Conservation (phyloP, 2,329 filamentous ascomycete species). For the Xylaria sp. region DNA sequence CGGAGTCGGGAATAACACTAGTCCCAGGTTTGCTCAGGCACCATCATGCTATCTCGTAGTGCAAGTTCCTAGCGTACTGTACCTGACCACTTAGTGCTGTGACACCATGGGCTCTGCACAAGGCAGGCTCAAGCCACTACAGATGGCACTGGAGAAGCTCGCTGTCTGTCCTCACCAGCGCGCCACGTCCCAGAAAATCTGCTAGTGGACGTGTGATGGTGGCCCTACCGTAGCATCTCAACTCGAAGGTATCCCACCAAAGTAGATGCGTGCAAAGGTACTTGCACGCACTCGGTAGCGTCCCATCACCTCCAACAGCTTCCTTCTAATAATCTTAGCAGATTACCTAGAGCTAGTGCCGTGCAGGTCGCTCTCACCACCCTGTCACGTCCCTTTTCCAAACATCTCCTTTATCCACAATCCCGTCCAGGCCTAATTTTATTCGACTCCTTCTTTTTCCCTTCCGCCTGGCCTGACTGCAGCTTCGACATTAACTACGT, state of each 20-base stretch:
- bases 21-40: slow-evolving; percentile 15
- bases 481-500: slow-evolving; percentile 28
- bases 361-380: slow-evolving; percentile 22
- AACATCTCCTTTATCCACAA: slow-evolving; percentile 34
- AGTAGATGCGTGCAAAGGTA: no score
- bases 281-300: not conserved
- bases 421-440: slow-evolving; percentile 32
- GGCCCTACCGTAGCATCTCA: no score
- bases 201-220: not conserved
- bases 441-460: slow-evolving; percentile 32
- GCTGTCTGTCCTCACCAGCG: no score
- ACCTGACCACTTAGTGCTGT: no score
- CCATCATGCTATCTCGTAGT: not conserved
- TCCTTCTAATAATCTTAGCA: slow-evolving; percentile 24
- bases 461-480: slow-evolving; percentile 23
- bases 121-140: not conserved
- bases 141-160: no score
- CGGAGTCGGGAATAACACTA: not conserved
- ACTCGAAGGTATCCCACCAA: no score
- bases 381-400: slow-evolving; percentile 27
- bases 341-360: slow-evolving; percentile 7
- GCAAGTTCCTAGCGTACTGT: not conserved
- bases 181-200: not conserved
- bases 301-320: slow-evolving; percentile 22
- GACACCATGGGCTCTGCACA: no score